Percentiles rank a stretch among this genome's conserved stretches.
Conservation (phyloP, 2,329 filamentous ascomycete species). For the Aspergillus felis region DNA sequence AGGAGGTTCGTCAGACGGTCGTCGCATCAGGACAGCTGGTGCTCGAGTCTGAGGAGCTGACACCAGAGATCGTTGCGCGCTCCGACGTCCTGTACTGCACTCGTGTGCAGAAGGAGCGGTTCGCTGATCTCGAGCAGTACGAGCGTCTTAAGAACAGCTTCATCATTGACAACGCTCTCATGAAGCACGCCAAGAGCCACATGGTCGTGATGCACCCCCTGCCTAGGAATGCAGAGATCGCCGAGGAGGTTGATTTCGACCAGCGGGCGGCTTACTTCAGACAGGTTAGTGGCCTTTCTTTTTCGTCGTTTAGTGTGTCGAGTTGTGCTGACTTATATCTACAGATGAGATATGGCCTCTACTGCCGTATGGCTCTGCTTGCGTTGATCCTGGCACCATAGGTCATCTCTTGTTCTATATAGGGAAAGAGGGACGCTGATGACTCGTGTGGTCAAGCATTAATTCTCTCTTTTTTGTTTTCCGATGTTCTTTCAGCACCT, state of each 20-base stretch:
- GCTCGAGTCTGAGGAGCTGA: slow-evolving; percentile 71
- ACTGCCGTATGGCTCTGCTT: slow-evolving; percentile 95
- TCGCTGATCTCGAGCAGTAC: slow-evolving; percentile 74
- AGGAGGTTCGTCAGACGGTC: slow-evolving; percentile 68
- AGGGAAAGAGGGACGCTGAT: slow-evolving; percentile 11
- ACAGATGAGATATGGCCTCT: slow-evolving; percentile 95
- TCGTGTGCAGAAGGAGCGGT: slow-evolving; percentile 92
- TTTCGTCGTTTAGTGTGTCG: neutral
- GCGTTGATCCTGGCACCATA: slow-evolving; percentile 77
- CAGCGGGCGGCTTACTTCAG: slow-evolving; percentile 95
- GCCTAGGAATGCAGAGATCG: slow-evolving; percentile 88
- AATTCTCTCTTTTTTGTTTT: slow-evolving; percentile 18
- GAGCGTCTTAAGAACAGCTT: slow-evolving; percentile 85
- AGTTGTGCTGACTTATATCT: slow-evolving; percentile 40
- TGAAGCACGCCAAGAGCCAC: slow-evolving; percentile 85
- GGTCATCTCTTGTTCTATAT: slow-evolving; percentile 14
- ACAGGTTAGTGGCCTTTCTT: slow-evolving; percentile 67
- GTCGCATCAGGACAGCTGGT: slow-evolving; percentile 71
- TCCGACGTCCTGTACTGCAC: slow-evolving; percentile 97
- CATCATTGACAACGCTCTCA: slow-evolving; percentile 81
- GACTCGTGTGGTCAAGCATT: slow-evolving; percentile 5
- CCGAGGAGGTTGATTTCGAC: slow-evolving; percentile 96
- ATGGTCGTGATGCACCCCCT: slow-evolving; percentile 96
- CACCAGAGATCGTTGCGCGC: slow-evolving; percentile 76
- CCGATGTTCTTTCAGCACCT: slow-evolving; percentile 14